Conservation (phyloP, 176 grass and related monocot genomes). For the Echinochloa phyllopogon region DNA sequence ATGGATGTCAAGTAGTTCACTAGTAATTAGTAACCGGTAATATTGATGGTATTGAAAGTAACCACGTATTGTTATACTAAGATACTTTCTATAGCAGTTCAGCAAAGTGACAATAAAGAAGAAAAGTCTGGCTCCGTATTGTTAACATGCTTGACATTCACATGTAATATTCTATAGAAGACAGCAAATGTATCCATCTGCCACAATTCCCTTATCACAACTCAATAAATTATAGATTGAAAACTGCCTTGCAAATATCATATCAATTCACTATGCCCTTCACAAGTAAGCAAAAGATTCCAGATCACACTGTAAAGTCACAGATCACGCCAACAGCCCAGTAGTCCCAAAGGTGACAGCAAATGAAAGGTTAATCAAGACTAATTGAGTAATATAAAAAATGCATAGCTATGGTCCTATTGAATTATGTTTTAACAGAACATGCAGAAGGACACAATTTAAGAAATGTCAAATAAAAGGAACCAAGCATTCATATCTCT, state of each 20-base stretch:
- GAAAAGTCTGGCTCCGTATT: background rate
- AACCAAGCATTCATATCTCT: background rate
- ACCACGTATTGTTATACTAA: background rate
- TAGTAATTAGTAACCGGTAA: constrained; percentile 2
- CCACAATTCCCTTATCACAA: background rate
- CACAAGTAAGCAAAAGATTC: background rate
- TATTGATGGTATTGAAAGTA: background rate
- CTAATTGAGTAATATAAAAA: background rate
- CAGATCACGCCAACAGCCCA: background rate
- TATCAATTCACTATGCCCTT: background rate
- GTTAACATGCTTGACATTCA: background rate
- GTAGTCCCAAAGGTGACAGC: background rate
- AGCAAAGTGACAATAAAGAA: background rate
- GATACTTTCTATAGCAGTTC: background rate
- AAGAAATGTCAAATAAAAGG: background rate
- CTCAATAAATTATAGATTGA: background rate
- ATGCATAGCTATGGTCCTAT: background rate
- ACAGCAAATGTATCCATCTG: background rate
- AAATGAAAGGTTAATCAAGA: background rate
- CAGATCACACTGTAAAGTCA: background rate
- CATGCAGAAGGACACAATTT: background rate
- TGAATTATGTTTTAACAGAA: constrained; percentile 7
- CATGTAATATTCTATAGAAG: background rate
- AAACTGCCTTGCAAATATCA: background rate
- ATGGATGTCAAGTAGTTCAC: constrained; percentile 22